These are phyloP conservation scores for Eurotiales sp. DNA, from an alignment of 2,329 filamentous ascomycete genomes.

Conservation along the genomic window DNA sequence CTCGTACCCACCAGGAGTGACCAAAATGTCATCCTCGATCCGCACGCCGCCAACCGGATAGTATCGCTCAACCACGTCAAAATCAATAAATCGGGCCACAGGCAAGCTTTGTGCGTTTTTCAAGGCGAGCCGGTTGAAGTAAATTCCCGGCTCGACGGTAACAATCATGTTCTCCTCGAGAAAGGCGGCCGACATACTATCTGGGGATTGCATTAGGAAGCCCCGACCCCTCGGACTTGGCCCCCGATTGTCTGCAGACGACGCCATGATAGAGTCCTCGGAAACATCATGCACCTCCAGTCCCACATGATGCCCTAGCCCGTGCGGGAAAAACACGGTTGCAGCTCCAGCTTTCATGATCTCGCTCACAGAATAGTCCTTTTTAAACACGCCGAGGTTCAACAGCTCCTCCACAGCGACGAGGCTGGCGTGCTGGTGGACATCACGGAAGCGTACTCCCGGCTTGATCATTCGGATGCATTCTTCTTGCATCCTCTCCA, in stretches of 20 bases:
- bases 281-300: constrained; percentile 45
- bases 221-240: constrained; percentile 16
- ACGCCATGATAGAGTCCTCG: constrained; percentile 32
- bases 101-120: constrained; percentile 30
- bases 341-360: constrained; percentile 35
- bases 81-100: constrained; percentile 35
- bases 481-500: constrained; percentile 80
- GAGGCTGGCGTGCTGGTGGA: constrained; percentile 75
- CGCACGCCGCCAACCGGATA: constrained; percentile 42
- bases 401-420: constrained; percentile 78
- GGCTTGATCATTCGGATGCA: constrained; percentile 69
- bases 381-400: constrained; percentile 65
- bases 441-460: constrained; percentile 74
- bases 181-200: constrained; percentile 30
- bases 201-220: constrained; percentile 23
- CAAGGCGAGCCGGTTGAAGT: constrained; percentile 38
- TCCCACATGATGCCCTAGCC: constrained; percentile 58
- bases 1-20: constrained; percentile 65
- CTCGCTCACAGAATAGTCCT: constrained; percentile 55
- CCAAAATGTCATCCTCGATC: constrained; percentile 60
- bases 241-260: constrained; percentile 16
- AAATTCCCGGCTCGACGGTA: constrained; percentile 53
- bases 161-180: constrained; percentile 55
- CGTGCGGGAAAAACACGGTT: constrained; percentile 41
- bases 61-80: constrained; percentile 36